A percentile compares a stretch with the other conserved stretches of the same genome.
Conservation (phyloP, 805 yeast species). For the Groenewaldozyma tartarivorans region DNA sequence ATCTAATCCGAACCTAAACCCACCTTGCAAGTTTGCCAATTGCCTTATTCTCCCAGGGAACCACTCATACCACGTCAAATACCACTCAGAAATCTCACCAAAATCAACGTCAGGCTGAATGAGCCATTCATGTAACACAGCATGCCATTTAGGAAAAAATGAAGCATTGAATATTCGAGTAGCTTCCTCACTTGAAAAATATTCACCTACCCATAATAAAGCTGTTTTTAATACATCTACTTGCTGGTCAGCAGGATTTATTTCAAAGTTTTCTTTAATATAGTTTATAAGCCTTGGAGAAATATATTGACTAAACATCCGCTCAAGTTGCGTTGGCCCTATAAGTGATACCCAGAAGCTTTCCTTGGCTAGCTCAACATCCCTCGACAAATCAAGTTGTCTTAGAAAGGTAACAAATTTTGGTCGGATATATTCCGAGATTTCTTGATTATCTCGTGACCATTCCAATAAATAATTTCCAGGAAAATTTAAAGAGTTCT, state of each 20-base stretch:
- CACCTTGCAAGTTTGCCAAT: conserved; percentile 8
- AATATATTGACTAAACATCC: conserved; percentile 10
- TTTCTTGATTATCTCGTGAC: background rate
- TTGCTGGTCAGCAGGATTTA: conserved; percentile 24
- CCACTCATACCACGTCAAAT: conserved; percentile 24
- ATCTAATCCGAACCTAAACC: conserved; percentile 22
- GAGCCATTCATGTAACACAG: conserved; percentile 25
- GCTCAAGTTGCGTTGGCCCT: conserved; percentile 10
- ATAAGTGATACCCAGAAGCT: conserved; percentile 3
- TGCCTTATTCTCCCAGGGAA: conserved; percentile 17
- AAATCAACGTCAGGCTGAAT: conserved; percentile 11
- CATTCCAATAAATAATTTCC: background rate
- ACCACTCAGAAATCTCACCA: conserved; percentile 25
- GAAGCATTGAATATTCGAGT: conserved; percentile 25
- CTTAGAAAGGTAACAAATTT: conserved; percentile 17
- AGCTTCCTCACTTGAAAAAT: conserved; percentile 10
- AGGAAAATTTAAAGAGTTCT: background rate
- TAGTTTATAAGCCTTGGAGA: conserved; percentile 13
- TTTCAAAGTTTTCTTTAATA: conserved; percentile 12
- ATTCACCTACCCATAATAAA: conserved; percentile 21
- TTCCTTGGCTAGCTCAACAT: background rate
- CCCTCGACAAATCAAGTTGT: background rate
- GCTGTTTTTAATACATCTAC: conserved; percentile 15
- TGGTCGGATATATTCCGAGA: conserved; percentile 11
- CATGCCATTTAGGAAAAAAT: conserved; percentile 33